Evolutionary conservation across 2,329 filamentous ascomycete genomes (phyloP).

Genomic region (Hypoxylon sp.): DNA sequence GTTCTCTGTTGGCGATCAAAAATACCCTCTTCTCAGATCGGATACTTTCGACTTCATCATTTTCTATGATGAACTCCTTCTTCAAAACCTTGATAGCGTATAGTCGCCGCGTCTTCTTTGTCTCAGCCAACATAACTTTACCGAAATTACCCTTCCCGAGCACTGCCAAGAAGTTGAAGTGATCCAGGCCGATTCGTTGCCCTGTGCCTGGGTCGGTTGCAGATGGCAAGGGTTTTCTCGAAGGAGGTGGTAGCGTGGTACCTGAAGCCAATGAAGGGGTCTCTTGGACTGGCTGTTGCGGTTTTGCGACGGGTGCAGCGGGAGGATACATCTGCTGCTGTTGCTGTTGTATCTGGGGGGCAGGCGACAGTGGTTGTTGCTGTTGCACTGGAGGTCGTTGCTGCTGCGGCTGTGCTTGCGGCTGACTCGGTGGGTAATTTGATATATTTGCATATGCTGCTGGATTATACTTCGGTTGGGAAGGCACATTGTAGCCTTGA

Average conservation of each 20-base stretch:
- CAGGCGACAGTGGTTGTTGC: conserved; percentile 46
- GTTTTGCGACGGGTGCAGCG: conserved; percentile 49
- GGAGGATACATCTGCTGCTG: conserved; percentile 48
- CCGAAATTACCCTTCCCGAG: conserved; percentile 99
- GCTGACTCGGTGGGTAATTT: conserved; percentile 55
- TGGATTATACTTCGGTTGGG: conserved; percentile 77
- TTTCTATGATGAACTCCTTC: conserved; percentile 99
- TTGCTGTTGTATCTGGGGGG: conserved; percentile 44
- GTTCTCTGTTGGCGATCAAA: conserved; percentile 94
- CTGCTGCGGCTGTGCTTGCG: conserved; percentile 53
- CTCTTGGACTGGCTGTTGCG: conserved; percentile 51
- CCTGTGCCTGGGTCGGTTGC: conserved; percentile 78
- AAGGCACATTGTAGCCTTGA: conserved; percentile 43
- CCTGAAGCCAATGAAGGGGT: conserved; percentile 48
- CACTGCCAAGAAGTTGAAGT: conserved; percentile 99
- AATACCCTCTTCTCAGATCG: conserved; percentile 98
- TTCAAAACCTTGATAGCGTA: conserved; percentile 99
- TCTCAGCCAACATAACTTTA: conserved; percentile 99
- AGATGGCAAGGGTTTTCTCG: conserved; percentile 70
- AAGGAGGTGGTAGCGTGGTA: conserved; percentile 48
- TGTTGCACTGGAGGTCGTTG: conserved; percentile 49
- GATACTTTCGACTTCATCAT: conserved; percentile 98
- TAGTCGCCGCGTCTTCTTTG: conserved; percentile 87
- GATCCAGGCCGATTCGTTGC: conserved; percentile 89
- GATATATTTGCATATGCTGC: conserved; percentile 75